A percentile compares a stretch with the other conserved stretches of the same genome.
Conservation (phyloP, 345 rosid genomes). For the Murraya koenigii region DNA sequence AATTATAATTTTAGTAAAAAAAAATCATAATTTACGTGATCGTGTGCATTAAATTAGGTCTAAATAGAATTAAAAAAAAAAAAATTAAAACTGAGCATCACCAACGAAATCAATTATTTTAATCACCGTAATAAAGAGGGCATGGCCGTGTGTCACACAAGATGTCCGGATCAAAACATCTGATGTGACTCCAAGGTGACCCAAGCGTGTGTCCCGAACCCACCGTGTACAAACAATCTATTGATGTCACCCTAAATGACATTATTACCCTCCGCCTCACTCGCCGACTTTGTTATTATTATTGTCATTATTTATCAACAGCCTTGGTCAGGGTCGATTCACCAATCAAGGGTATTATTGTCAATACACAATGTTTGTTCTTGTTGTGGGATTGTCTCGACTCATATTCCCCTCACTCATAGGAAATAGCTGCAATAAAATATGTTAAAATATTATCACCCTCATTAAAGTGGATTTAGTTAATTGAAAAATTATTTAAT, state of each 20-base stretch:
- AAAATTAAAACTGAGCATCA: too few relatives aligned
- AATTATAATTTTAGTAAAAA: too few relatives aligned
- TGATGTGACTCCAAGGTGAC: neutral
- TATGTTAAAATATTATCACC: too few relatives aligned
- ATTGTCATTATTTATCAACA: neutral
- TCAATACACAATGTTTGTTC: neutral
- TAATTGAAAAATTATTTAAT: too few relatives aligned
- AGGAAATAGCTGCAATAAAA: too few relatives aligned
- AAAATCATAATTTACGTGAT: too few relatives aligned
- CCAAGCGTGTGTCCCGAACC: neutral
- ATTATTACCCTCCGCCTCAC: neutral
- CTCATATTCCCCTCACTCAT: too few relatives aligned
- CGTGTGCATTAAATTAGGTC: too few relatives aligned
- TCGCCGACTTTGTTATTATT: neutral
- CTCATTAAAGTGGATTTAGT: too few relatives aligned
- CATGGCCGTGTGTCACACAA: too few relatives aligned
- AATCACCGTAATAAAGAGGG: neutral
- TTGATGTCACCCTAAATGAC: neutral
- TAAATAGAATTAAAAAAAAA: too few relatives aligned
- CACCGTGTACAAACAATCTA: neutral
- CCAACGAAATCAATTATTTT: neutral
- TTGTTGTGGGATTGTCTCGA: neutral
- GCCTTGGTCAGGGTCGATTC: conserved; percentile 17
- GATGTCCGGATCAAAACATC: neutral
- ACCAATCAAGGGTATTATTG: conserved; percentile 2